A percentile compares a stretch with the other conserved stretches of the same genome.
phyloP scores from a whole-genome alignment of 371 early-diverging fungal species.

The Conidiobolus incongruus region DNA sequence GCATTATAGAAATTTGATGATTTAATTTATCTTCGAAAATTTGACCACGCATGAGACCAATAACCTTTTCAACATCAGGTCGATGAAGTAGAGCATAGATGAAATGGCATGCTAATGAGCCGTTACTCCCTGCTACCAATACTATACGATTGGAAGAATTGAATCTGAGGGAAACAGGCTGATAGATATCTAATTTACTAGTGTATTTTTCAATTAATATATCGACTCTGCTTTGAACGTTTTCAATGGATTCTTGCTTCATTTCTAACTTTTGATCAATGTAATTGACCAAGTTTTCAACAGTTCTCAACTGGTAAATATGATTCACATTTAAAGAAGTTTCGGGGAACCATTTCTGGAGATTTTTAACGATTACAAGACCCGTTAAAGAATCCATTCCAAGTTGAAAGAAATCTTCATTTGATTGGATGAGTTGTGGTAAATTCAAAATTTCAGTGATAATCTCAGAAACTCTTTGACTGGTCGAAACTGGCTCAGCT shows the following conservation, averaged over 20 bases:
- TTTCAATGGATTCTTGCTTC: not conserved
- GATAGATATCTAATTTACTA: not conserved
- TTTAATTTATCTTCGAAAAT: not conserved
- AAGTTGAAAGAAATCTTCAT: not conserved
- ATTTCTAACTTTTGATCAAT: not conserved
- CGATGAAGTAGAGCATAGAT: constrained; percentile 11
- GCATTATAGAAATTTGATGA: not conserved
- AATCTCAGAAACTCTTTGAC: not conserved
- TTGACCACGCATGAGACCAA: not conserved
- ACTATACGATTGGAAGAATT: not conserved
- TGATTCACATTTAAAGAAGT: not conserved
- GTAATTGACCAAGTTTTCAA: not conserved
- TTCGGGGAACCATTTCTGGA: not conserved
- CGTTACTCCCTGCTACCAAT: constrained; percentile 16
- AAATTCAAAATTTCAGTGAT: too few relatives aligned
- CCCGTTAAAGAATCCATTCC: constrained; percentile 1
- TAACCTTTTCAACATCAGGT: constrained; percentile 6
- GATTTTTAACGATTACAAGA: not conserved
- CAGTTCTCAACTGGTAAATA: not conserved
- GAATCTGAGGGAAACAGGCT: not conserved
- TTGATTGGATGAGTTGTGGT: not conserved
- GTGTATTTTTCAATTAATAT: not conserved
- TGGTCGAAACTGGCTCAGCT: not conserved
- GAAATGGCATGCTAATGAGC: constrained; percentile 14
- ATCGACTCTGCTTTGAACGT: not conserved